Evolutionary conservation across 1,139 yeast species (phyloP), one percentile per base, ranked within the genome.

Genomic region (Chernovozyma aurita): DNA sequence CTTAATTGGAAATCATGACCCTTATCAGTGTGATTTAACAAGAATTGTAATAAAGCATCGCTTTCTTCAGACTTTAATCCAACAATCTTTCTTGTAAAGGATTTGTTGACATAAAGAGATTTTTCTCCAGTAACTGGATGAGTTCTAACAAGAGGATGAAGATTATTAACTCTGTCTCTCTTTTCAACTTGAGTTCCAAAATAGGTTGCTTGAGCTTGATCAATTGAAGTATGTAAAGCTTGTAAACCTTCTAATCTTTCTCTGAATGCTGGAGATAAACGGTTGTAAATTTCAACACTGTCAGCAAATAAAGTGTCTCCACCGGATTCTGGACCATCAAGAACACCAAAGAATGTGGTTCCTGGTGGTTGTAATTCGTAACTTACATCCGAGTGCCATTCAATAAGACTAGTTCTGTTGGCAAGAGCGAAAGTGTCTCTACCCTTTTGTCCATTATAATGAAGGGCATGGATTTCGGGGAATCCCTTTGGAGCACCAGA

Each of bases 1-100:
- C 71, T 58, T 39, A 61, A 53, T 43, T 65, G 71, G 40, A 65
- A 59, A 42, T 65, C 72, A 36, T 60, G 68, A 20, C 65, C 47
- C 13, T 42, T 45, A 39, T 73, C 75, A 35, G 80, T 61, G 47
- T 78, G 78, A 30, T 63, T 59, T 43, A 67, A 69, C 45, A 83
- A 59, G 47, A 57, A 58, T 7, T 46, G 40, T 35, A 57, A 45
- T 36, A 58, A 49, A 29, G 39, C 40, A 21, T 53, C 56, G 16
- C 55, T 50, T 39, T 58, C 63, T 37, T 57, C 61, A 32, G 53
- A 47, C 40, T 58, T 58, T 33, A 58, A 48, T 34, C 56, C 63
- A 17, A 57, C 50, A 17, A 58, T 52, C 24, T 42, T 40, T 40
- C 61, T 45, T 3, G 58, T 49, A 41, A 58, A 58, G n/a, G 52